phyloP scores from a whole-genome alignment of 208 protist species.

The Herpetomonas tarakana region DNA sequence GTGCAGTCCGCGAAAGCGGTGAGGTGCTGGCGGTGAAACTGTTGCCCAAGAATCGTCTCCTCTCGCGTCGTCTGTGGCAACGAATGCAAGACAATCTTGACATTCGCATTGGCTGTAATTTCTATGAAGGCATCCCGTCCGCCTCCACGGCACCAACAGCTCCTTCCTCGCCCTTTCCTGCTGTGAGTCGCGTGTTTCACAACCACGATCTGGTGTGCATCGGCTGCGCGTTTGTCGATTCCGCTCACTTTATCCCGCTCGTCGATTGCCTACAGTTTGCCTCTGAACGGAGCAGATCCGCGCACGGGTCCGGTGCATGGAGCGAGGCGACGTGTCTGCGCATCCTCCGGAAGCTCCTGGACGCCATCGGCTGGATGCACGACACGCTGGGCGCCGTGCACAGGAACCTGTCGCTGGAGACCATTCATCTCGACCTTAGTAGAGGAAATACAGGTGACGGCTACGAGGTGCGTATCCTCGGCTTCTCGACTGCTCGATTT shows the following conservation, averaged over 20 bases:
- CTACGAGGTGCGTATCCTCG: neutral
- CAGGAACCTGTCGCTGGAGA: conserved; percentile 1
- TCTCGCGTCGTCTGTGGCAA: conserved; percentile 23
- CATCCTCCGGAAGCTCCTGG: neutral
- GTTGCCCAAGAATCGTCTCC: conserved; percentile 17
- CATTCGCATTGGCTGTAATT: conserved; percentile 11
- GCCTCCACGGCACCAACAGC: neutral
- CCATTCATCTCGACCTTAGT: neutral
- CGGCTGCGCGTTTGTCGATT: neutral
- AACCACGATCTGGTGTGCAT: neutral
- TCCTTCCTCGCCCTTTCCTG: neutral
- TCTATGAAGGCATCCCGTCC: neutral
- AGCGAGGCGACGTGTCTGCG: neutral
- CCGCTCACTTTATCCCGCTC: neutral
- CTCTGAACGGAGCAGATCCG: too few relatives aligned
- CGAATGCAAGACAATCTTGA: conserved; percentile 16
- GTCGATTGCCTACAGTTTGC: neutral
- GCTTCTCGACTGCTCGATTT: neutral
- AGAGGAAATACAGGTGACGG: neutral
- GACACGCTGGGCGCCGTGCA: neutral
- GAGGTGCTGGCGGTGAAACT: conserved; percentile 12
- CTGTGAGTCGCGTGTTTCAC: neutral
- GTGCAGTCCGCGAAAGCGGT: conserved; percentile 14
- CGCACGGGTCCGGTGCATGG: neutral
- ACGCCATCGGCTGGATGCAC: neutral